Evolutionary conservation across 139 green algal genomes (phyloP), one percentile per base, ranked within the genome.

Genomic region (Yamagishiella unicocca): DNA sequence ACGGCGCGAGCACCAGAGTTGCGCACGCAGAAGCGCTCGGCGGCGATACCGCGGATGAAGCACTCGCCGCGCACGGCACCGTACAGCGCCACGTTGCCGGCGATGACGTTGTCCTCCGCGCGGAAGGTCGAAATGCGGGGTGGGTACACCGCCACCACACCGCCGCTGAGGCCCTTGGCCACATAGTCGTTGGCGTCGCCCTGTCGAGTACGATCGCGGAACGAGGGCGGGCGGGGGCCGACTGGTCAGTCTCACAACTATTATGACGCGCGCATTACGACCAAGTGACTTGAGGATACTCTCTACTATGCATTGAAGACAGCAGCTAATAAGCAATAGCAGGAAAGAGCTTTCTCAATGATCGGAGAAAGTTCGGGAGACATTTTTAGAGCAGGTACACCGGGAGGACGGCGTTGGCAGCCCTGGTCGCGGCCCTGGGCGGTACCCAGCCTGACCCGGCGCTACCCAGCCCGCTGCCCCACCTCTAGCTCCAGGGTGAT

Each of bases 151-250:
- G 92, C 87, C 37, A 99, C 80, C 10, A 94, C 68, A 50, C 95
- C 96, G 53, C 96, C 96, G 53, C 89, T 96, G 55, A 99, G 90
- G 54, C 96, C 96, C 92, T 99, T 99, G 90, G 95, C 97, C 8
- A 99, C 97, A 75, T 99, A 99, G 93, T 99, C 97, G 87, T 99
- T 99, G 58, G 97, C 94, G 73, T 99, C 97, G 4, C 97, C 97
- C 61, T 80, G 72, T 5, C 29, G 27, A 29, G 29, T 4, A 14
- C n/a, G n/a, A n/a, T n/a, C n/a, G n/a, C n/a, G n/a, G n/a, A n/a
- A n/a, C n/a, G n/a, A n/a, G n/a, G n/a, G n/a, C n/a, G n/a, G n/a
- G n/a, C n/a, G n/a, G n/a, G n/a, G n/a, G n/a, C n/a, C n/a, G n/a
- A n/a, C n/a, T n/a, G n/a, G n/a, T n/a, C n/a, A n/a, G n/a, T n/a